Base-by-base conservation (phyloP, 2,329 filamentous ascomycete genomes). In the Scytalidium sp. region DNA sequence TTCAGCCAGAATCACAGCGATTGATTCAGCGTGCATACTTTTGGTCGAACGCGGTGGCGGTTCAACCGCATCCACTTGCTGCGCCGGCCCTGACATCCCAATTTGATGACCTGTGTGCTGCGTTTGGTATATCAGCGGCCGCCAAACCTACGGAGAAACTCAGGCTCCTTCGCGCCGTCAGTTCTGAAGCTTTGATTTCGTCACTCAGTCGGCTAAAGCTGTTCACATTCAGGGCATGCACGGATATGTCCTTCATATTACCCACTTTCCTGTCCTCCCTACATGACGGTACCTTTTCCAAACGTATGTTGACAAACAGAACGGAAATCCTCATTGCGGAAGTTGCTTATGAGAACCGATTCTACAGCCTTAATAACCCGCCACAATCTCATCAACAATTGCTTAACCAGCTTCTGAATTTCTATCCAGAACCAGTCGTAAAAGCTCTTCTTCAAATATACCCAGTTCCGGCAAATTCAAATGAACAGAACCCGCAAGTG, bases 191-290 rank as follows among this genome's bases (percentile, higher is more conserved):
- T n/a, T n/a, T n/a, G 2, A 55, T 70, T 2, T 52, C 53, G 3
- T 63, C 65, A 0, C 64, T 74, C 15, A 58, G 62, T n/a, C 55
- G 69, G 8, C 56, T 75, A 23, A 65, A 73, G 48, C 64, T 71
- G 42, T 72, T 75, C 52, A 75, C 72, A 0, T 76, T 75, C 61
- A 68, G 73, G 2, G 69, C 71, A 1, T 64, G 73, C 5, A 75
- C 71, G 0, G 71, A 75, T 43, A 63, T 64, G 7, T 25, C 67
- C 1, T 75, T 75, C 49, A 64, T 75, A 4, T 21, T 29, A 19
- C 3, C 11, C 9, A 32, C 7, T 4, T 45, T 45, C 23, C n/a
- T 45, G 10, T 2, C 7, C 2, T 19, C 19, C 39, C 32, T 45
- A 9, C 43, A 32, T 15, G 22, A 25, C n/a, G 43, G 43, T 19